Evolutionary conservation across 257 asterid species (phyloP), one percentile per base, ranked within the genome.

Genomic region (Penstemon davidsonii): DNA sequence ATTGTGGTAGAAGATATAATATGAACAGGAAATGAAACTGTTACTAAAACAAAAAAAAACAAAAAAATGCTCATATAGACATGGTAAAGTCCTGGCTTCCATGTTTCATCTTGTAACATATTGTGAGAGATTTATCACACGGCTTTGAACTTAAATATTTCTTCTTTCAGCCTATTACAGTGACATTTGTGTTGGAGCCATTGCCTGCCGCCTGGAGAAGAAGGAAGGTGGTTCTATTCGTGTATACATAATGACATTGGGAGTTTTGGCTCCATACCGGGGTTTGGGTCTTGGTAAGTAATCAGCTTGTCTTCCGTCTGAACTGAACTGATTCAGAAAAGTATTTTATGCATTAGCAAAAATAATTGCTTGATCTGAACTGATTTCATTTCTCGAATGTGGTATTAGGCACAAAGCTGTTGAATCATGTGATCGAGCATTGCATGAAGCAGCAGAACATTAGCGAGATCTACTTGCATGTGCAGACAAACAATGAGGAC

Each of bases 161-260:
- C 60, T 49, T 41, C 33, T 69, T 64, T 69, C 96, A 92, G 98
- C 98, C 68, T 92, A 92, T 73, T 90, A 85, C 75, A 85, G 92
- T 72, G 98, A 92, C 81, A 88, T 90, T 41, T 92, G 97, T 79
- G 97, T 90, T 55, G 98, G 98, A 63, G 83, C 96, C 19, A 87
- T 92, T 66, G 98, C 98, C 62, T 92, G 97, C 73, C 95, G 96
- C 68, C 92, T 84, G 75, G 97, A 92, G 91, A 92, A 90, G 87
- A 89, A 88, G 80, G 98, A 92, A 70, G 86, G 73, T 55, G 97
- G 94, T 50, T 86, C 83, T 64, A 69, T 85, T 67, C 82, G 96
- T 55, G 88, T 87, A 58, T 91, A 91, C 86, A 88, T 91, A 67
- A 94, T 88, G 99, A 94, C 99, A 18, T 71, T 83, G 54, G 88